phyloP scores from a whole-genome alignment of 768 basidiomycete genomes.

The Vararia minispora region DNA sequence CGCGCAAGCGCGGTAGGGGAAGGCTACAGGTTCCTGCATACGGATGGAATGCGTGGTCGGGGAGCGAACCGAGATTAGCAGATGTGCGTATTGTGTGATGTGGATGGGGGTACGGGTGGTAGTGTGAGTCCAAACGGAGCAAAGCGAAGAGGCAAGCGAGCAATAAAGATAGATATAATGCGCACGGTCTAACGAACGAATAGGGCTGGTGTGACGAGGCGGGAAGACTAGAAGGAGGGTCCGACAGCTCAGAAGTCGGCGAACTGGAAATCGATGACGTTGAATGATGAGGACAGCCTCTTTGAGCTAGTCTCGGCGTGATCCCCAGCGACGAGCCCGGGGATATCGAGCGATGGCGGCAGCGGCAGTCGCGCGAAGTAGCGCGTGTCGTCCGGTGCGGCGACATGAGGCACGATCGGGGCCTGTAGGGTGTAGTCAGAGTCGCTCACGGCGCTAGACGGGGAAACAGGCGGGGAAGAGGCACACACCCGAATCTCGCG shows the following conservation, averaged over 20 bases:
- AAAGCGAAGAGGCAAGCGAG: not conserved
- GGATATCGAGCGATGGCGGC: conserved; percentile 70
- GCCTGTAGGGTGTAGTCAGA: conserved; percentile 49
- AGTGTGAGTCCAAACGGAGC: too few species aligned
- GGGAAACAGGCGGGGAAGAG: conserved; percentile 3
- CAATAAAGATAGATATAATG: too few species aligned
- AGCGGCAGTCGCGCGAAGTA: conserved; percentile 76
- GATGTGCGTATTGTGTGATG: too few species aligned
- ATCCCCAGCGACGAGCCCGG: conserved; percentile 48
- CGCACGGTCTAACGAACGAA: too few species aligned
- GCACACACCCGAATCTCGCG: conserved; percentile 70
- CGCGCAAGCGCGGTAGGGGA: too few species aligned
- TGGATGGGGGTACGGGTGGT: too few species aligned
- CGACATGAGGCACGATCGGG: conserved; percentile 75
- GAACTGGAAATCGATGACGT: conserved; percentile 61
- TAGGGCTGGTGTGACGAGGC: not conserved
- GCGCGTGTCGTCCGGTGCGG: conserved; percentile 73
- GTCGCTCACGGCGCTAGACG: conserved; percentile 5
- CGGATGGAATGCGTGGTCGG: too few species aligned
- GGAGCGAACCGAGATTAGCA: too few species aligned
- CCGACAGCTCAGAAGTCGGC: conserved; percentile 48
- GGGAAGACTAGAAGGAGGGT: conserved; percentile 1
- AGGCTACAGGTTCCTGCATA: too few species aligned
- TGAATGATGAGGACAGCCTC: conserved; percentile 46
- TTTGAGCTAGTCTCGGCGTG: too few species aligned